Percentiles rank a stretch among this genome's conserved stretches.
Conservation (phyloP, 2,329 filamentous ascomycete species). For the Monilinia laxa region DNA sequence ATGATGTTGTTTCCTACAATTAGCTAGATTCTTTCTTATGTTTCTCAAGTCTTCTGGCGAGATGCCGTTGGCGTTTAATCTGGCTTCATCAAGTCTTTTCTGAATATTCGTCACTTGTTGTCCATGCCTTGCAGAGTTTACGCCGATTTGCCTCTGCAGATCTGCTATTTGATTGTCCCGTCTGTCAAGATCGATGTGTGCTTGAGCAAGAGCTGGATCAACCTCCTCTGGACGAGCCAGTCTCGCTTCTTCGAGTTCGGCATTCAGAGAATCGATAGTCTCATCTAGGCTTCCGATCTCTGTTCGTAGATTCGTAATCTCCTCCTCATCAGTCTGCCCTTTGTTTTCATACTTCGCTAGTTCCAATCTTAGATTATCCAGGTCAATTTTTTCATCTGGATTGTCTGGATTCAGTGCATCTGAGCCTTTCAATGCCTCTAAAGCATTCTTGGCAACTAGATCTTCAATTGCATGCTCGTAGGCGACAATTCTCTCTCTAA, state of each 20-base stretch:
- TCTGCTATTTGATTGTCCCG: not conserved
- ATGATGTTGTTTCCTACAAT: not conserved
- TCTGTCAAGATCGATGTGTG: not conserved
- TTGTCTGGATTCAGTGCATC: not conserved
- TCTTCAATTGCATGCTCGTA: slow-evolving; percentile 2
- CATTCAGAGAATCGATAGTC: not conserved
- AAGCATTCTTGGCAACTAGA: not conserved
- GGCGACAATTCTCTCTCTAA: slow-evolving; percentile 8
- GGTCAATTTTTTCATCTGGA: not conserved
- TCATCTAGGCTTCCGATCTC: not conserved
- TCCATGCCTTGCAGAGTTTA: not conserved
- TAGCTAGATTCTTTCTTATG: not conserved
- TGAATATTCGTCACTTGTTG: not conserved
- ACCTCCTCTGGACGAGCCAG: not conserved
- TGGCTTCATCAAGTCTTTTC: slow-evolving; percentile 10
- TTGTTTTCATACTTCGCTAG: not conserved
- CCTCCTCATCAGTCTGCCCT: not conserved
- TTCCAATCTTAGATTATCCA: not conserved
- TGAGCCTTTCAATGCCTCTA: not conserved
- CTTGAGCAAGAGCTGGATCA: not conserved
- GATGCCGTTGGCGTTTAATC: slow-evolving; percentile 7
- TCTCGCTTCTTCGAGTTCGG: not conserved
- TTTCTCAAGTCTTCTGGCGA: not conserved
- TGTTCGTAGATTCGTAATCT: not conserved
- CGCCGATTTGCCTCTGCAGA: not conserved